Evolutionary conservation across 139 green algal genomes (phyloP), one percentile per base, ranked within the genome.

Genomic region (Ostreobium quekettii): DNA sequence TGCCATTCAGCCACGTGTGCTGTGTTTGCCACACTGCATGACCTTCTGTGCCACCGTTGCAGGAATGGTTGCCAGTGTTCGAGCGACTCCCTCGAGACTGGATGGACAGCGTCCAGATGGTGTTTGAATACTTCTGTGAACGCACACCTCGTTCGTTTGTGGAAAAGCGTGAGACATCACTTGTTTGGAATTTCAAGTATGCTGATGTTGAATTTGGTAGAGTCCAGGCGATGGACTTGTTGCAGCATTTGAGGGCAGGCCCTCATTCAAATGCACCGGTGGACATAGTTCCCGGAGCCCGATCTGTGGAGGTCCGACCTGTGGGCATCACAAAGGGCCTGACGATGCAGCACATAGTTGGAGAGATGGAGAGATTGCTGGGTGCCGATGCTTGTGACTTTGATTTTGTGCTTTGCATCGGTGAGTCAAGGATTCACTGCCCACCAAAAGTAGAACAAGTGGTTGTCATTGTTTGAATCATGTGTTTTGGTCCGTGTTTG

Each of bases 151-250:
- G 93, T n/a, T 83, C 73, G 26, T 96, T 93, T 67, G 91, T 98
- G 47, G 89, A 98, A 73, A 71, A 79, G 30, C 76, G 93, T 2
- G 93, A 97, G 69, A 98, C 91, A 15, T 89, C 73, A 35, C 73
- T 99, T 36, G 92, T 99, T 38, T 99, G 93, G 93, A 97, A 97
- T 82, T 97, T 95, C 82, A 96, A 95, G 69, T 87, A 93, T 70
- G 84, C 91, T 74, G 88, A 96, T 57, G 76, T 90, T n/a, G 88
- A 96, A 80, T 96, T 95, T 80, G 89, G 89, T 0, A 74, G 82
- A 62, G 79, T 87, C 58, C 85, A 91, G 59, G 46, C 46, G 46
- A 53, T 26, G 19, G 46, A 53, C 46, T 19, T 53, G 46, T 70
- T 92, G 70, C 90, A 99, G 89, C 94, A 99, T 76, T 83, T 99